Base-by-base conservation (phyloP, 768 basidiomycete species). In the Lactarius indigo region DNA sequence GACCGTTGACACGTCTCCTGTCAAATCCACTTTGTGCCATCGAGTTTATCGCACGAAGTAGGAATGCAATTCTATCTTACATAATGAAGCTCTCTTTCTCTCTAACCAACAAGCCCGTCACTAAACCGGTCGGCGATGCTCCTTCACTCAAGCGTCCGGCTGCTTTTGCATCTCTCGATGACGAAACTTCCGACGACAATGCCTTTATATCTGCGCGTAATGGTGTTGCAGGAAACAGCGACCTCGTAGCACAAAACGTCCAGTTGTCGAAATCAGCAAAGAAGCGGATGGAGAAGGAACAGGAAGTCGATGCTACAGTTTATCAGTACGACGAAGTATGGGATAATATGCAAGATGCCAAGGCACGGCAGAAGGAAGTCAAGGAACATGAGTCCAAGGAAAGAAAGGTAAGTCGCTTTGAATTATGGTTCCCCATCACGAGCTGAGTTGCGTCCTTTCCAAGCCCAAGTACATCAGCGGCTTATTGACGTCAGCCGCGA, bases 251-350 rank as follows among this genome's bases (percentile, higher is more conserved):
- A 15, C 85, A 85, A 72, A 85, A 84, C 76, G 80, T 83, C 17
- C 81, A 79, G 64, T 79, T 85, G 41, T 90, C 90, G 30, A 87
- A 84, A 72, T 78, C 85, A n/a, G 79, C 81, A 76, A 86, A 82
- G 79, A 90, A 88, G 74, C 84, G 85, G 70, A 86, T 96, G 78
- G 87, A 92, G 68, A 85, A 84, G 59, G 95, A 96, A 75, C 84
- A 87, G 78, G 81, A 82, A 68, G 80, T 94, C 3, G 96, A 98
- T 72, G 74, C 84, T 52, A 89, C 88, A 0, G 91, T 96, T 5
- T 98, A 90, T 75, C 87, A 96, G 76, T 99, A 99, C 73, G 97
- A 99, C 74, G 95, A 93, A 77, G 87, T 98, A 5, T 98, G 89
- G 85, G 97, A 99, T 73, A 86, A 84, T 70, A 98, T 99, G 89